Conservation (phyloP, 352 stramenopile genomes). For the Blastocystis sp. region DNA sequence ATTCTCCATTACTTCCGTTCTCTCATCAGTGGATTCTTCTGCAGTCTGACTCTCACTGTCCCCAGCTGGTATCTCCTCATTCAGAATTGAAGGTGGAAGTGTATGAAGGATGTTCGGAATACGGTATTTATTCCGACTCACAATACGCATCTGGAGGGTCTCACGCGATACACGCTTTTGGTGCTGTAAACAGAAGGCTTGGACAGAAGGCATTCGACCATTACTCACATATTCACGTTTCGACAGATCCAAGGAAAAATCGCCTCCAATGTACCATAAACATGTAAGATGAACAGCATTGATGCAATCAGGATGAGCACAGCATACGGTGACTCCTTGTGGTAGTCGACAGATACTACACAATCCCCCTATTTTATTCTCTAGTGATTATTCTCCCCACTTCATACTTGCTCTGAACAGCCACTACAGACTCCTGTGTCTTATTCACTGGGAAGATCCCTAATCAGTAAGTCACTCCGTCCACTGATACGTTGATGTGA, state of each 20-base stretch:
- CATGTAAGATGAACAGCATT: not conserved
- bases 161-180: not conserved
- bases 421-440: not conserved
- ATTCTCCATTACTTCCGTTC: not conserved
- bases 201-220: not conserved
- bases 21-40: not conserved
- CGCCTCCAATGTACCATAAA: conserved; percentile 45
- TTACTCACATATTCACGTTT: not conserved
- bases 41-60: not conserved
- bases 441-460: not conserved
- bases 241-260: not conserved
- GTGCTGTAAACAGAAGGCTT: conserved; percentile 4
- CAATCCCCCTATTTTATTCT: not conserved
- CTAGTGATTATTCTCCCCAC: not conserved
- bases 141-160: not conserved
- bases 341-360: conserved; percentile 44
- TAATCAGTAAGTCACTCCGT: not conserved
- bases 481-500: not conserved
- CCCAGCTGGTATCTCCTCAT: not conserved
- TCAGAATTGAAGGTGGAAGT: not conserved
- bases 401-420: not conserved
- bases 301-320: not conserved
- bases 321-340: not conserved
- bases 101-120: conserved; percentile 2
- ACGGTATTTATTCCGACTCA: conserved; percentile 42